Percentiles rank a stretch among this genome's conserved stretches.
These are phyloP conservation scores for Boeremia exigua DNA, from an alignment of 2,329 filamentous ascomycete species.

Conservation along the genomic window DNA sequence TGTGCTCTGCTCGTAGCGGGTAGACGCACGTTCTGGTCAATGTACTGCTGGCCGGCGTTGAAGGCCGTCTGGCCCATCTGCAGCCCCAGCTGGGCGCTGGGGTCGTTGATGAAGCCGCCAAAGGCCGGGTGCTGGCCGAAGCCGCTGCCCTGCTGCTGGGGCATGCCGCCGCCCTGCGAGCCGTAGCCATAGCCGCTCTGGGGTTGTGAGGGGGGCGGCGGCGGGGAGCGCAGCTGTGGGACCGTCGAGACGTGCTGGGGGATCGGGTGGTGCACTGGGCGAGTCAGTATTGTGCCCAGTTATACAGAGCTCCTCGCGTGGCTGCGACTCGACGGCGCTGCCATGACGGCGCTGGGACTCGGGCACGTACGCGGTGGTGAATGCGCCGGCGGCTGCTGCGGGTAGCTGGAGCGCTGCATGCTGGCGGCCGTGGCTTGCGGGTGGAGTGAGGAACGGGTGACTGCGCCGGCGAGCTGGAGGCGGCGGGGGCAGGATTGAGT, in stretches of 20 bases:
- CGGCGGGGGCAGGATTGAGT: not conserved
- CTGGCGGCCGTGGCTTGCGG: constrained; percentile 34
- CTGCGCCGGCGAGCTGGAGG: not conserved
- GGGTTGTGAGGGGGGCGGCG: constrained; percentile 76
- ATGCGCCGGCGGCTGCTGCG: constrained; percentile 70
- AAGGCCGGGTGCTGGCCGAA: constrained; percentile 66
- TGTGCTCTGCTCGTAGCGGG: too few relatives aligned
- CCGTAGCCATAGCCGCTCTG: constrained; percentile 73
- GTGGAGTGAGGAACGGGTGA: not conserved
- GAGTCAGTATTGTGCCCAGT: too few relatives aligned
- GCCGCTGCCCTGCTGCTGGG: constrained; percentile 31
- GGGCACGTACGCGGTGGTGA: constrained; percentile 75
- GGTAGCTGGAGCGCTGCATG: constrained; percentile 89
- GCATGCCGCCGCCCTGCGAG: constrained; percentile 60
- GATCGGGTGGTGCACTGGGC: constrained; percentile 78
- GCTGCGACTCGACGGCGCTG: not conserved
- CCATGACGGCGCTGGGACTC: not conserved
- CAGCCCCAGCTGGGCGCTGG: constrained; percentile 90
- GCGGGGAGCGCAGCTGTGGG: constrained; percentile 93
- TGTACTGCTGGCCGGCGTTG: constrained; percentile 88
- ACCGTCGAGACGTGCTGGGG: constrained; percentile 98
- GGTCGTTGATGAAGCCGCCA: constrained; percentile 93
- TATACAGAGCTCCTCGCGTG: too few relatives aligned
- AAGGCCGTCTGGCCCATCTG: constrained; percentile 93
- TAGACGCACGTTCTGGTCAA: constrained; percentile 85